These are phyloP conservation scores for Linum lewisii DNA, from an alignment of 345 rosid species.

Conservation along the genomic window DNA sequence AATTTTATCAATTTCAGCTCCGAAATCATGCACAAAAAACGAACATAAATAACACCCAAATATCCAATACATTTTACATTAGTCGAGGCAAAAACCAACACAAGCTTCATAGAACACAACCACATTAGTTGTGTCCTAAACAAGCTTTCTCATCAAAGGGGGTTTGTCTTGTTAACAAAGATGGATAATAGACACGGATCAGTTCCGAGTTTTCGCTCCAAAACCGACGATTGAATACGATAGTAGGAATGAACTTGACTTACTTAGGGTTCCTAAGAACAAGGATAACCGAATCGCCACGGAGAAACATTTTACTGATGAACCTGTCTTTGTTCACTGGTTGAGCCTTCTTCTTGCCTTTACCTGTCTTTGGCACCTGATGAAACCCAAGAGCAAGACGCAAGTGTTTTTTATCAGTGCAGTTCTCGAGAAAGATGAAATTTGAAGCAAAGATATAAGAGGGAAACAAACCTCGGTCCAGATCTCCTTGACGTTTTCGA, in stretches of 20 bases:
- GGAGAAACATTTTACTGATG: constrained; percentile 96
- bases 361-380: constrained; percentile 89
- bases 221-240: neutral
- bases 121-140: too few relatives aligned
- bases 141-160: neutral
- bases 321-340: constrained; percentile 91
- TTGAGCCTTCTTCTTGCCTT: constrained; percentile 96
- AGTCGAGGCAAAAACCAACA: too few relatives aligned
- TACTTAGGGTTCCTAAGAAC: constrained; percentile 94
- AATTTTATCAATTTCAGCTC: too few relatives aligned
- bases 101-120: too few relatives aligned
- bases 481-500: constrained; percentile 98
- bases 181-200: neutral
- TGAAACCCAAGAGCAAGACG: neutral
- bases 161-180: neutral
- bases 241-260: constrained; percentile 2
- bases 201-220: neutral
- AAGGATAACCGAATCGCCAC: constrained; percentile 95
- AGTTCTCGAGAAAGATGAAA: neutral
- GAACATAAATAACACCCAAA: too few relatives aligned
- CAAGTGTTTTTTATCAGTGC: neutral
- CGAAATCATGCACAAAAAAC: too few relatives aligned
- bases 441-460: neutral
- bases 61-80: too few relatives aligned
- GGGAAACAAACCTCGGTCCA: constrained; percentile 85